Percentiles rank a stretch among this genome's conserved stretches.
These are phyloP conservation scores for Cucurbita ficifolia DNA, from an alignment of 306 rosid genomes.

Conservation along the genomic window DNA sequence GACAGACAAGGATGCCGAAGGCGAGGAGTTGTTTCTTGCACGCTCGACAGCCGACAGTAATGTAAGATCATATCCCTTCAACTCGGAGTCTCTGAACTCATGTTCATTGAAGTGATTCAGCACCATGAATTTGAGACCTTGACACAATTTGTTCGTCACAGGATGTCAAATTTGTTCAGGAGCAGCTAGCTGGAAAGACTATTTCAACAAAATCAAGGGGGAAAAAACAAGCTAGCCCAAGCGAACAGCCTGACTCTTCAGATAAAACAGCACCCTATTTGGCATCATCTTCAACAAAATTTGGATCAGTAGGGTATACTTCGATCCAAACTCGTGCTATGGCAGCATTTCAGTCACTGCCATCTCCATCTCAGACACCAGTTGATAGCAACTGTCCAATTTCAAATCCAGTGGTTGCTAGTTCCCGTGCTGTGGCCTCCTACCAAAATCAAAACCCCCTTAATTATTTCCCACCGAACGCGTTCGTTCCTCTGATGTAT, in stretches of 20 bases:
- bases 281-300: conserved; percentile 21
- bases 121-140: not conserved
- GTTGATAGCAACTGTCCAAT: conserved; percentile 10
- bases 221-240: conserved; percentile 27
- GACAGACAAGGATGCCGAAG: conserved; percentile 61
- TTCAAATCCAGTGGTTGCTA: conserved; percentile 16
- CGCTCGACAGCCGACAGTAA: conserved; percentile 13
- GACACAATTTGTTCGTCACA: conserved; percentile 7
- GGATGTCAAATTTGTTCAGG: conserved; percentile 29
- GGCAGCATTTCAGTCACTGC: conserved; percentile 33
- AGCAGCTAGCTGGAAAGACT: conserved; percentile 19
- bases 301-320: conserved; percentile 35
- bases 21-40: conserved; percentile 49
- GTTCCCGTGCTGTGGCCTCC: conserved; percentile 18
- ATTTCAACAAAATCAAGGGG: conserved; percentile 29
- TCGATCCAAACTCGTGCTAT: conserved; percentile 24
- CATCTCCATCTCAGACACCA: conserved; percentile 29
- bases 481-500: conserved; percentile 53
- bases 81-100: not conserved
- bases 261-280: conserved; percentile 9
- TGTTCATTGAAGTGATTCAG: not conserved
- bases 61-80: conserved; percentile 23
- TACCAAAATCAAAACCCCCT: conserved; percentile 18
- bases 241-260: conserved; percentile 11
- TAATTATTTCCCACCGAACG: conserved; percentile 33